Conservation (phyloP, 352 stramenopile species). For the Plasmopara muralis region DNA sequence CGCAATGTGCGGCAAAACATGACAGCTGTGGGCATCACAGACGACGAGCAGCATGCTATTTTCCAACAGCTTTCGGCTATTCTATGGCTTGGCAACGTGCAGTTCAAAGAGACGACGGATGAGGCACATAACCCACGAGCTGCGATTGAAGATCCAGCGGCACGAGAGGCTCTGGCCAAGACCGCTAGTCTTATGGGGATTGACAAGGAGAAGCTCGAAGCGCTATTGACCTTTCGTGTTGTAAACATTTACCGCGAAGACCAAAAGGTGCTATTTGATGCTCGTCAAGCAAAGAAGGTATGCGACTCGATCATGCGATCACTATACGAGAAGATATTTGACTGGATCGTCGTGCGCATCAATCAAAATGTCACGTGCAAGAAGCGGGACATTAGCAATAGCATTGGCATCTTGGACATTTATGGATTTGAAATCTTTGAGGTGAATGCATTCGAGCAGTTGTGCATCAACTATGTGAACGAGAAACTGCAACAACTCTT, state of each 20-base stretch:
- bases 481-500: slow-evolving; percentile 86
- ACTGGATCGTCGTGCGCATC: slow-evolving; percentile 81
- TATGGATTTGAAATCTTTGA: slow-evolving; percentile 90
- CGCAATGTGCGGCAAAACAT: slow-evolving; percentile 53
- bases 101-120: slow-evolving; percentile 66
- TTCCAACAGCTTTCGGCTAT: slow-evolving; percentile 77
- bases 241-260: slow-evolving; percentile 76
- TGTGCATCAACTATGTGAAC: slow-evolving; percentile 90
- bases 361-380: slow-evolving; percentile 79
- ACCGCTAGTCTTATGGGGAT: slow-evolving; percentile 61
- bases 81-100: slow-evolving; percentile 80
- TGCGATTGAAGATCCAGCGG: slow-evolving; percentile 51
- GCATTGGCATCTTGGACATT: slow-evolving; percentile 86
- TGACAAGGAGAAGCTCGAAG: slow-evolving; percentile 51
- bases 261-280: slow-evolving; percentile 71
- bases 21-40: slow-evolving; percentile 59
- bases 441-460: slow-evolving; percentile 86
- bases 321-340: slow-evolving; percentile 88
- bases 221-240: slow-evolving; percentile 69
- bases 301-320: slow-evolving; percentile 80
- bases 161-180: slow-evolving; percentile 46
- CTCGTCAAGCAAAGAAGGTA: slow-evolving; percentile 73
- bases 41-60: slow-evolving; percentile 64
- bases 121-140: slow-evolving; percentile 68
- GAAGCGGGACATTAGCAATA: slow-evolving; percentile 55